These are phyloP conservation scores for Calcarisporium arbuscula DNA, from an alignment of 2,329 filamentous ascomycete genomes.

Conservation along the genomic window DNA sequence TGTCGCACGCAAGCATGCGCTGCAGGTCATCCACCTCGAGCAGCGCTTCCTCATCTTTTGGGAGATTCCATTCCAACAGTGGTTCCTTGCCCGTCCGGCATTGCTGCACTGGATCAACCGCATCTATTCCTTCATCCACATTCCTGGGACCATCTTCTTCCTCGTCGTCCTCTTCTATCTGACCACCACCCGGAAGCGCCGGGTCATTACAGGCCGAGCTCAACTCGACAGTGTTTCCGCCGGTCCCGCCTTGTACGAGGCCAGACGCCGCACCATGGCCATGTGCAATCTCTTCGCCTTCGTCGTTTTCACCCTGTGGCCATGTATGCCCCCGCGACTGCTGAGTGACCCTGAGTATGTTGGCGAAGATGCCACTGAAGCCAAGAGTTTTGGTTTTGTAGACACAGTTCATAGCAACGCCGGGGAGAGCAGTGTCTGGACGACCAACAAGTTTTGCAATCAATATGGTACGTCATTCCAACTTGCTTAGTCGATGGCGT, in stretches of 20 bases:
- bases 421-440: conserved; percentile 61
- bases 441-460: conserved; percentile 61
- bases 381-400: conserved; percentile 55
- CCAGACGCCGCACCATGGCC: conserved; percentile 52
- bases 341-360: conserved; percentile 49
- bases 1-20: conserved; percentile 60
- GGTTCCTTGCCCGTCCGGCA: conserved; percentile 41
- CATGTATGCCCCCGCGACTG: conserved; percentile 57
- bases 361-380: conserved; percentile 49
- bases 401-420: conserved; percentile 49
- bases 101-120: conserved; percentile 65
- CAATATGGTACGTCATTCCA: conserved; percentile 53
- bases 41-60: conserved; percentile 57
- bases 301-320: conserved; percentile 55
- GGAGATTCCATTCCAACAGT: conserved; percentile 54
- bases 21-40: conserved; percentile 62
- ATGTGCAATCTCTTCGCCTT: conserved; percentile 57
- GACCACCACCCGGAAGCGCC: conserved; percentile 55
- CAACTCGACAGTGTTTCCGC: conserved; percentile 23
- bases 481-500: conserved; percentile 1
- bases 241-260: conserved; percentile 45
- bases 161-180: conserved; percentile 59
- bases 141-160: conserved; percentile 69
- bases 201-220: conserved; percentile 19
- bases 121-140: conserved; percentile 72